These are phyloP conservation scores for Dothiorella sarmentorum DNA, from an alignment of 2,329 filamentous ascomycete species.

Conservation along the genomic window DNA sequence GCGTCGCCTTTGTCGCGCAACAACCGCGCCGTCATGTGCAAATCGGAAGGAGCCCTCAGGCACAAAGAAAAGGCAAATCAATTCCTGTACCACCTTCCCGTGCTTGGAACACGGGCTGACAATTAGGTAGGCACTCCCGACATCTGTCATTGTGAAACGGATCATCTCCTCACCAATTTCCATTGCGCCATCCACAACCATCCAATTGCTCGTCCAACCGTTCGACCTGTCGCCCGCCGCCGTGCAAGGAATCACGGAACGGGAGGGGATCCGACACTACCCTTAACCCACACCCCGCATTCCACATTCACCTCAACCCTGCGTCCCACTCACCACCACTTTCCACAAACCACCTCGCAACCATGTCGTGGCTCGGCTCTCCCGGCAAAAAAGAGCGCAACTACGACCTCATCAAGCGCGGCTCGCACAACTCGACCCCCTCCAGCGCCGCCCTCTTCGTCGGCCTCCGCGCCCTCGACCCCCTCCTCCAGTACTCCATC, in stretches of 20 bases:
- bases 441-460: constrained; percentile 43
- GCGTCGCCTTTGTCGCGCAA: not conserved
- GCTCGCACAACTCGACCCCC: constrained; percentile 39
- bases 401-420: constrained; percentile 39
- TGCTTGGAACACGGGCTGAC: too few relatives aligned
- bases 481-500: constrained; percentile 49
- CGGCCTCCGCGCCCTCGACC: constrained; percentile 46
- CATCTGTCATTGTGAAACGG: too few relatives aligned
- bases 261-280: not conserved
- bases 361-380: not conserved
- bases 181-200: not conserved
- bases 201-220: not conserved
- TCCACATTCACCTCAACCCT: not conserved
- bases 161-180: not conserved
- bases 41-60: not conserved
- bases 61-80: not conserved
- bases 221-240: too few relatives aligned
- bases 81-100: not conserved
- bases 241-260: not conserved
- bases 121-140: too few relatives aligned
- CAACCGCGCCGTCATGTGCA: constrained; percentile 1
- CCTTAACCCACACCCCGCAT: not conserved
- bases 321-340: not conserved
- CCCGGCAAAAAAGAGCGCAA: not conserved
- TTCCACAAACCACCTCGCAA: not conserved